Percentiles rank a stretch among this genome's conserved stretches.
These are phyloP conservation scores for Pythium aristosporum DNA, from an alignment of 352 stramenopile species.

Conservation along the genomic window DNA sequence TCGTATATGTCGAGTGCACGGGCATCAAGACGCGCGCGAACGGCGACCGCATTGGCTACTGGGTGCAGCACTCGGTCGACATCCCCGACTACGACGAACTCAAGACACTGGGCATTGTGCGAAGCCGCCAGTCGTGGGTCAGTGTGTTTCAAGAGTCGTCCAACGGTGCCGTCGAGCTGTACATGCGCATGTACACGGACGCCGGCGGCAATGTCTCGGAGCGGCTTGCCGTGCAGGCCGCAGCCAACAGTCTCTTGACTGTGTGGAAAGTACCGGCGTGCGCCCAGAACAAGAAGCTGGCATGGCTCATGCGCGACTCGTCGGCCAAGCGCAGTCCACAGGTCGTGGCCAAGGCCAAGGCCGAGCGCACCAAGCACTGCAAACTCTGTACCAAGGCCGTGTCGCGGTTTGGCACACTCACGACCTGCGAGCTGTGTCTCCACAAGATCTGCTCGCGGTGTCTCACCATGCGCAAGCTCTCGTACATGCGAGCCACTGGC, in stretches of 20 bases:
- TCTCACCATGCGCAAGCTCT: conserved; percentile 22
- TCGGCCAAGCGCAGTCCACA: conserved; percentile 11
- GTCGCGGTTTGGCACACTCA: conserved; percentile 17
- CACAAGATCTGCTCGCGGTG: conserved; percentile 20
- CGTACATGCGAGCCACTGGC: conserved; percentile 7
- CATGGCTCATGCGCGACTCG: conserved; percentile 21
- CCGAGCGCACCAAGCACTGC: conserved; percentile 16
- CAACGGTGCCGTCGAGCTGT: conserved; percentile 30
- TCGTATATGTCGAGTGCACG: conserved; percentile 48
- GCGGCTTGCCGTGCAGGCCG: conserved; percentile 18
- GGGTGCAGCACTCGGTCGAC: conserved; percentile 40
- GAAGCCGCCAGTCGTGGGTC: conserved; percentile 12
- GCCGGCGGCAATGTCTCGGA: conserved; percentile 18
- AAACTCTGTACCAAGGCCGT: conserved; percentile 12
- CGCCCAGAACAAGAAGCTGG: conserved; percentile 38
- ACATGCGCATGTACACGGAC: conserved; percentile 28
- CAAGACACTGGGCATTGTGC: conserved; percentile 10
- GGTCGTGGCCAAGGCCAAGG: conserved; percentile 18
- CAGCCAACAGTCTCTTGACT: conserved; percentile 24
- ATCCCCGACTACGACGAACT: conserved; percentile 20
- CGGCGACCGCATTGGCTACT: conserved; percentile 45
- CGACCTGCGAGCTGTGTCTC: conserved; percentile 18
- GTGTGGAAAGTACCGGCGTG: conserved; percentile 28
- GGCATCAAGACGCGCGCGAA: conserved; percentile 31
- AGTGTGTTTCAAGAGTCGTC: conserved; percentile 18